These are phyloP conservation scores for Cryphonectria naterciae DNA, from an alignment of 2,329 filamentous ascomycete species.

Conservation along the genomic window DNA sequence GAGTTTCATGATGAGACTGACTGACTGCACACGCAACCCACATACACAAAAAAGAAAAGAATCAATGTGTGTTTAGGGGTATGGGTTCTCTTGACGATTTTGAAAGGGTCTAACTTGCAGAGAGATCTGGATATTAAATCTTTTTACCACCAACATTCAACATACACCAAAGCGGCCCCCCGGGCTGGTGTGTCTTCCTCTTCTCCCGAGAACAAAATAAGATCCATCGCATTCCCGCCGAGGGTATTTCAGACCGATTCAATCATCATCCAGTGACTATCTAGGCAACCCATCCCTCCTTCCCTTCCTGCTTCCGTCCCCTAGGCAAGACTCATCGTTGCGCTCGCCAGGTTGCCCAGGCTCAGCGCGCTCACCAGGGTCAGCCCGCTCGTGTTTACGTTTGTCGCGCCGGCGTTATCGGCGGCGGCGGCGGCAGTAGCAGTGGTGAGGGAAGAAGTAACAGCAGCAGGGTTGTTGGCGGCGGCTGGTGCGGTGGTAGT, in stretches of 20 bases:
- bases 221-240: neutral
- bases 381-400: slow-evolving; percentile 46
- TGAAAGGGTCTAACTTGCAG: neutral
- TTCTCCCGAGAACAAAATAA: slow-evolving; percentile 8
- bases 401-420: slow-evolving; percentile 32
- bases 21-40: neutral
- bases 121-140: slow-evolving; percentile 15
- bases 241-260: neutral
- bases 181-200: neutral
- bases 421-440: slow-evolving; percentile 27
- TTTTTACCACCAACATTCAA: slow-evolving; percentile 4
- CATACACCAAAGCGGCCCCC: neutral
- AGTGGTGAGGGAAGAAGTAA: slow-evolving; percentile 5
- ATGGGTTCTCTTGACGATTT: neutral
- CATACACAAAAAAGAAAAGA: neutral
- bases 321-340: slow-evolving; percentile 31
- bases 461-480: slow-evolving; percentile 33
- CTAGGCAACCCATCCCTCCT: neutral
- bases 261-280: neutral
- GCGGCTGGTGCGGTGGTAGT: slow-evolving; percentile 32
- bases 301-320: neutral
- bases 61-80: neutral
- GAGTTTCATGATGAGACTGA: neutral
- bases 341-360: slow-evolving; percentile 46
- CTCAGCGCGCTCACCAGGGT: slow-evolving; percentile 48